Percentiles rank a stretch among this genome's conserved stretches.
Conservation (phyloP, 345 rosid genomes). For the Camelina neglecta region DNA sequence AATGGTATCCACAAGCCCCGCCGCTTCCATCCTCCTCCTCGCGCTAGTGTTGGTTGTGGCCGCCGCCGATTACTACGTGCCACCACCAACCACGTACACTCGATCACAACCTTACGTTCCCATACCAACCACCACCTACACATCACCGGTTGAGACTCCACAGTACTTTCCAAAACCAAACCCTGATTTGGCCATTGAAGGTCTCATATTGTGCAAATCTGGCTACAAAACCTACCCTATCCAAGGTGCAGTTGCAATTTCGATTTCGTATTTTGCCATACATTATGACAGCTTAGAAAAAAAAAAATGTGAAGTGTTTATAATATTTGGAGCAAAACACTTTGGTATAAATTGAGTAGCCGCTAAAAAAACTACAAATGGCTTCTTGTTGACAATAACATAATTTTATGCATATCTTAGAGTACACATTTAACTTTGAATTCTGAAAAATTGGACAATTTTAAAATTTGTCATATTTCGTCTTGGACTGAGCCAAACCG, state of each 20-base stretch:
- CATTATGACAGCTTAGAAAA: conserved; percentile 1
- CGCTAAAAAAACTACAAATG: too few relatives aligned
- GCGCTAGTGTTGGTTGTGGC: conserved; percentile 21
- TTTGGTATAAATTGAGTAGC: not conserved
- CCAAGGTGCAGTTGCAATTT: conserved; percentile 48
- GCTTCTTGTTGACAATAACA: too few relatives aligned
- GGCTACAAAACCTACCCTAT: conserved; percentile 47
- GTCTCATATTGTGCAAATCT: conserved; percentile 41
- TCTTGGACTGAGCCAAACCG: conserved; percentile 10
- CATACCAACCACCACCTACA: conserved; percentile 21
- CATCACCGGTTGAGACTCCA: conserved; percentile 34
- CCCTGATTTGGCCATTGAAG: conserved; percentile 40
- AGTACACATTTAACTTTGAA: too few relatives aligned
- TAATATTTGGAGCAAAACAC: not conserved
- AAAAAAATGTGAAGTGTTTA: not conserved
- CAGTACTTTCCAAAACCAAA: conserved; percentile 20
- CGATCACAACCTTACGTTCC: conserved; percentile 31
- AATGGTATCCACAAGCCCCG: conserved; percentile 23
- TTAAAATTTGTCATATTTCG: not conserved
- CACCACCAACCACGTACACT: conserved; percentile 5
- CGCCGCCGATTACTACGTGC: conserved; percentile 29
- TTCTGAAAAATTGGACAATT: too few relatives aligned
- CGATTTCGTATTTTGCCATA: not conserved
- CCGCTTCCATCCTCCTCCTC: conserved; percentile 16
- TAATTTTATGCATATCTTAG: too few relatives aligned